Evolutionary conservation across 2,329 filamentous ascomycete genomes (phyloP).

Genomic region (Fonsecaea monophora): DNA sequence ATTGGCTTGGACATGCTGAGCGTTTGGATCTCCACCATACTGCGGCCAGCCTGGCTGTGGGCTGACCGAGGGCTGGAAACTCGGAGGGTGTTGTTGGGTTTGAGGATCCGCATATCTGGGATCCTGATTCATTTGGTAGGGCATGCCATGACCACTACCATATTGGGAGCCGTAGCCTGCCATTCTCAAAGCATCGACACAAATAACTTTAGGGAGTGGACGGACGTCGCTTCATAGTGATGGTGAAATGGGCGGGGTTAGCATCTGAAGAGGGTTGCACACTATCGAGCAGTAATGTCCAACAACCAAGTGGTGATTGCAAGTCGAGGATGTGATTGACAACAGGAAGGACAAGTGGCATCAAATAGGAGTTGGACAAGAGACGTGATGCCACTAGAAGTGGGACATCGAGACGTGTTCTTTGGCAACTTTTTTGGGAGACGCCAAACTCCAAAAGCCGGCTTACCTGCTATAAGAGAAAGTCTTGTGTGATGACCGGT

Average conservation of each 20-base stretch:
- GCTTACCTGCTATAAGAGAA: slow-evolving; percentile 4
- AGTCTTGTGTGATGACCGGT: background rate
- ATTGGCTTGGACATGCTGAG: slow-evolving; percentile 29
- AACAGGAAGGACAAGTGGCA: slow-evolving; percentile 21
- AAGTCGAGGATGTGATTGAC: background rate
- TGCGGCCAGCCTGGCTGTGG: slow-evolving; percentile 34
- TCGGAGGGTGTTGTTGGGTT: slow-evolving; percentile 27
- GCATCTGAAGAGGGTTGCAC: background rate
- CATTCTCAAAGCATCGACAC: slow-evolving; percentile 26
- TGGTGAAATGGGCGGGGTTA: slow-evolving; percentile 3
- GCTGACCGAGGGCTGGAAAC: slow-evolving; percentile 26
- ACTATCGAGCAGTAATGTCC: background rate
- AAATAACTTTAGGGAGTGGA: slow-evolving; percentile 19
- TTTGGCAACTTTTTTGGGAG: slow-evolving; percentile 13
- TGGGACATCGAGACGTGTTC: slow-evolving; percentile 9
- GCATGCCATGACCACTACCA: slow-evolving; percentile 30
- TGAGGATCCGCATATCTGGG: slow-evolving; percentile 33
- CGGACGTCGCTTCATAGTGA: slow-evolving; percentile 33
- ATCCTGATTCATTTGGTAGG: slow-evolving; percentile 32
- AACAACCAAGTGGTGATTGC: background rate
- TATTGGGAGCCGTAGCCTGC: slow-evolving; percentile 35
- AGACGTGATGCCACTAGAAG: slow-evolving; percentile 1
- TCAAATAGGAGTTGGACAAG: slow-evolving; percentile 14
- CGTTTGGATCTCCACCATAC: slow-evolving; percentile 21
- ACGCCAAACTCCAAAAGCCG: background rate